These are phyloP conservation scores for Yamadazyma ubonensis DNA, from an alignment of 805 yeast genomes.

Conservation along the genomic window DNA sequence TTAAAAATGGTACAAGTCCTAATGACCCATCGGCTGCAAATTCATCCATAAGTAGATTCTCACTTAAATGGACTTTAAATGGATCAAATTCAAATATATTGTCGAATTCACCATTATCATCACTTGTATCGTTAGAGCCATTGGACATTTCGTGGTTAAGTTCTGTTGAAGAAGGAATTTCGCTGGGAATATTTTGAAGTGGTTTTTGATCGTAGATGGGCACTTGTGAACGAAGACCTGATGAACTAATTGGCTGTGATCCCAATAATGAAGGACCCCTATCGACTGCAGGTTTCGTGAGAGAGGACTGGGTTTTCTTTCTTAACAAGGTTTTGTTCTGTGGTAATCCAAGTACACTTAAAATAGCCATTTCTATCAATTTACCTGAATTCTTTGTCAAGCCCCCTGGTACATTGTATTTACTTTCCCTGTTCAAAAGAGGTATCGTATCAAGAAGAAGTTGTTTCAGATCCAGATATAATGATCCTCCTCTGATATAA, in stretches of 20 bases:
- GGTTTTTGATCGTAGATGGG: neutral
- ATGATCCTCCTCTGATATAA: slow-evolving; percentile 78
- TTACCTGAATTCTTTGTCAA: slow-evolving; percentile 56
- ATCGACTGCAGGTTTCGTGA: slow-evolving; percentile 24
- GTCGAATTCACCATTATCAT: slow-evolving; percentile 11
- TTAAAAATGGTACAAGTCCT: slow-evolving; percentile 66
- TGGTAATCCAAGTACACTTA: slow-evolving; percentile 59
- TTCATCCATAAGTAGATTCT: slow-evolving; percentile 39
- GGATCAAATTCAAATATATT: slow-evolving; percentile 39
- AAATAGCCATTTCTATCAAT: slow-evolving; percentile 57
- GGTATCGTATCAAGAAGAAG: slow-evolving; percentile 51
- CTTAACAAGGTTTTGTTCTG: slow-evolving; percentile 19
- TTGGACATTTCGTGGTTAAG: too few relatives aligned
- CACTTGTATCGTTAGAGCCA: slow-evolving; percentile 3
- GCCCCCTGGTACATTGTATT: slow-evolving; percentile 57
- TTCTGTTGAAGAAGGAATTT: too few relatives aligned
- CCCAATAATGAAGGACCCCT: slow-evolving; percentile 19
- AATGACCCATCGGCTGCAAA: slow-evolving; percentile 82
- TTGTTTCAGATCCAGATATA: slow-evolving; percentile 66
- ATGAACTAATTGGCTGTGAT: neutral
- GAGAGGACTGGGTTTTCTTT: slow-evolving; percentile 21
- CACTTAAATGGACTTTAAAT: slow-evolving; percentile 31
- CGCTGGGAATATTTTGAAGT: neutral
- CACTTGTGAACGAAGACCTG: neutral
- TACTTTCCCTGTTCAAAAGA: slow-evolving; percentile 51